A percentile compares a stretch with the other conserved stretches of the same genome.
Conservation (phyloP, 495 filamentous ascomycete genomes). For the Xylona heveae region DNA sequence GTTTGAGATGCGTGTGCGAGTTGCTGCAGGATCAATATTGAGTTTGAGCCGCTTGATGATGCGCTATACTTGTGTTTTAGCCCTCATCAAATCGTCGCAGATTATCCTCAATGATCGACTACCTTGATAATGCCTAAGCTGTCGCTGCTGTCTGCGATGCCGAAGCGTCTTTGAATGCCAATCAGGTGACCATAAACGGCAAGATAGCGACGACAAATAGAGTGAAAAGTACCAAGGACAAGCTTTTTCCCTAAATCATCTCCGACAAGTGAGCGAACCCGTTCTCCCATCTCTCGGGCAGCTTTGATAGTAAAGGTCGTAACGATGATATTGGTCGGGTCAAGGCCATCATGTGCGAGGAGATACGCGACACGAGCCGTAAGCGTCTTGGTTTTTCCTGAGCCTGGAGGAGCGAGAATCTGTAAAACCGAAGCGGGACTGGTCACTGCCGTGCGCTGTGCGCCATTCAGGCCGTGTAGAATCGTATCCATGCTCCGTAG, state of each 20-base stretch:
- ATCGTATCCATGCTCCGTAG: slow-evolving; percentile 28
- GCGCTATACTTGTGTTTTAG: slow-evolving; percentile 19
- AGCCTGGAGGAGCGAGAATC: slow-evolving; percentile 56
- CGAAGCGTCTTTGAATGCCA: slow-evolving; percentile 63
- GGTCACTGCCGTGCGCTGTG: slow-evolving; percentile 69
- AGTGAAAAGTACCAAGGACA: slow-evolving; percentile 90
- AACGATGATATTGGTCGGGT: slow-evolving; percentile 83
- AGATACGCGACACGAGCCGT: slow-evolving; percentile 89
- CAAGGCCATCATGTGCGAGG: slow-evolving; percentile 53
- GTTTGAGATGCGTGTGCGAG: slow-evolving; percentile 60
- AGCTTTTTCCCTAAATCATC: slow-evolving; percentile 56
- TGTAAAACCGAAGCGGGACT: slow-evolving; percentile 62
- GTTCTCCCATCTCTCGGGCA: slow-evolving; percentile 83
- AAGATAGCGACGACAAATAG: slow-evolving; percentile 73
- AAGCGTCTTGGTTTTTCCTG: slow-evolving; percentile 92
- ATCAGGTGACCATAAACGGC: slow-evolving; percentile 67
- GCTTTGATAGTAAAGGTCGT: slow-evolving; percentile 98
- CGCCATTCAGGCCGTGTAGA: slow-evolving; percentile 58
- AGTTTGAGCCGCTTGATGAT: slow-evolving; percentile 44
- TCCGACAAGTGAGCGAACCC: slow-evolving; percentile 60
- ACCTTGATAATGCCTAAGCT: slow-evolving; percentile 44
- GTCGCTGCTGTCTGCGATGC: slow-evolving; percentile 79
- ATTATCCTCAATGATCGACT: slow-evolving; percentile 1
- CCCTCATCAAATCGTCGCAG: not conserved
- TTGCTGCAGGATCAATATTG: slow-evolving; percentile 43